Percentiles rank a stretch among this genome's conserved stretches.
phyloP scores from a whole-genome alignment of 2,329 filamentous ascomycete species.

The Fusarium subtropicale region DNA sequence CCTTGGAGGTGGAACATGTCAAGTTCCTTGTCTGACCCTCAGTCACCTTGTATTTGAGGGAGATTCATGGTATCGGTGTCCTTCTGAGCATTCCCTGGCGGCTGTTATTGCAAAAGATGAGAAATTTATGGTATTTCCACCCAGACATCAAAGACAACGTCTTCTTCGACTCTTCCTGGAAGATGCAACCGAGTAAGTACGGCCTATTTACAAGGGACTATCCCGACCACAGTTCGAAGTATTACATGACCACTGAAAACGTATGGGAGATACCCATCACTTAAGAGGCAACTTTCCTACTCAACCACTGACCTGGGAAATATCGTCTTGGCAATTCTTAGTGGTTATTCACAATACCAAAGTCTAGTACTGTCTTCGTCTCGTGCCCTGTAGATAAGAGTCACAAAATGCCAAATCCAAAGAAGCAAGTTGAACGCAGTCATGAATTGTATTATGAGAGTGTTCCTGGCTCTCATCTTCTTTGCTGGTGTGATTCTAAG shows the following conservation, averaged over 20 bases:
- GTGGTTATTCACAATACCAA: too few relatives aligned
- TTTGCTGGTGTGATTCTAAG: background rate
- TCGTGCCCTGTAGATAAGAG: too few relatives aligned
- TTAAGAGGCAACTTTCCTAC: background rate
- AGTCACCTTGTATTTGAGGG: too few relatives aligned
- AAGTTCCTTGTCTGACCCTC: accelerated
- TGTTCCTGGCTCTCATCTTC: background rate
- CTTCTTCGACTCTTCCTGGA: background rate
- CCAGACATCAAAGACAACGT: background rate
- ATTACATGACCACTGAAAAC: background rate
- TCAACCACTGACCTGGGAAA: background rate
- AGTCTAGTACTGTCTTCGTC: too few relatives aligned
- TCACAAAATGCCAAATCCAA: too few relatives aligned
- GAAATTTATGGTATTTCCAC: background rate
- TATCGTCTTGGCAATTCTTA: accelerated
- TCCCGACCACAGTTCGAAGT: background rate
- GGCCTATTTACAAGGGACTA: background rate
- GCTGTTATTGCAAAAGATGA: background rate
- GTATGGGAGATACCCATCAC: too few relatives aligned
- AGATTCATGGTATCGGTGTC: accelerated
- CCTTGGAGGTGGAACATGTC: background rate
- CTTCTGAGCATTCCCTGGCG: background rate
- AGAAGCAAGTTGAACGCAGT: too few relatives aligned
- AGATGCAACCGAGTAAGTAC: background rate
- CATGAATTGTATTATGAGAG: too few relatives aligned